These are phyloP conservation scores for Kappamyces sp. DNA, from an alignment of 192 early-diverging fungal species.

Conservation along the genomic window DNA sequence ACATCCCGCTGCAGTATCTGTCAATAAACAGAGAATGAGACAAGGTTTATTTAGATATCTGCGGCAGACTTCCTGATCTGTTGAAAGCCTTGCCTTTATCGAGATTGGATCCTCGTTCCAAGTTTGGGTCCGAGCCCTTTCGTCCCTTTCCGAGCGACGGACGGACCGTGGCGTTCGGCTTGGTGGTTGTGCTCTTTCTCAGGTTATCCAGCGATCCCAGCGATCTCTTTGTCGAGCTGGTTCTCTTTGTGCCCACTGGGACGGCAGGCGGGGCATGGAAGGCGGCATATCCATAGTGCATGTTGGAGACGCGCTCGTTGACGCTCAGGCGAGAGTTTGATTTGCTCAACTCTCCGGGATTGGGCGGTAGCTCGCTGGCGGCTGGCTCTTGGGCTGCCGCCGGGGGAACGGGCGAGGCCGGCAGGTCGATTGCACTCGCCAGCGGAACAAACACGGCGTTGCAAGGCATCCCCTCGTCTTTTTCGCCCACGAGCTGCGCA, in stretches of 20 bases:
- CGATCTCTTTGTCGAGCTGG: background rate
- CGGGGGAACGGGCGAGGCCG: conserved; percentile 27
- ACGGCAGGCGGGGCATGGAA: conserved; percentile 32
- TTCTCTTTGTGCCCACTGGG: background rate
- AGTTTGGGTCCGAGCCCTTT: too few species aligned
- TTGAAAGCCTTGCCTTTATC: background rate
- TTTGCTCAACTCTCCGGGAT: conserved; percentile 20
- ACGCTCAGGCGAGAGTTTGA: conserved; percentile 32
- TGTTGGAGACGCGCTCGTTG: conserved; percentile 40
- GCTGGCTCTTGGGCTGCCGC: background rate
- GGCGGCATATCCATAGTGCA: conserved; percentile 49
- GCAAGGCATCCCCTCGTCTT: conserved; percentile 9
- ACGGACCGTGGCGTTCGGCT: too few species aligned
- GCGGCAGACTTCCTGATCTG: background rate
- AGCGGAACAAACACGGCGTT: background rate
- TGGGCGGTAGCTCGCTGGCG: conserved; percentile 15
- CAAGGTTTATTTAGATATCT: too few species aligned
- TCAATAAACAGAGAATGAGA: too few species aligned
- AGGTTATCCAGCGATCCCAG: background rate
- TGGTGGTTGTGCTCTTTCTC: background rate
- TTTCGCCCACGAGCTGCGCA: conserved; percentile 24
- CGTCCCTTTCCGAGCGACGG: too few species aligned
- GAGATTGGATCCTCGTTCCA: too few species aligned
- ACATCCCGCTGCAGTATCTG: too few species aligned
- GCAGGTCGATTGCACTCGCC: conserved; percentile 28